Base-by-base conservation (phyloP, 805 yeast genomes). In the Cyberlindnera maclurae region DNA sequence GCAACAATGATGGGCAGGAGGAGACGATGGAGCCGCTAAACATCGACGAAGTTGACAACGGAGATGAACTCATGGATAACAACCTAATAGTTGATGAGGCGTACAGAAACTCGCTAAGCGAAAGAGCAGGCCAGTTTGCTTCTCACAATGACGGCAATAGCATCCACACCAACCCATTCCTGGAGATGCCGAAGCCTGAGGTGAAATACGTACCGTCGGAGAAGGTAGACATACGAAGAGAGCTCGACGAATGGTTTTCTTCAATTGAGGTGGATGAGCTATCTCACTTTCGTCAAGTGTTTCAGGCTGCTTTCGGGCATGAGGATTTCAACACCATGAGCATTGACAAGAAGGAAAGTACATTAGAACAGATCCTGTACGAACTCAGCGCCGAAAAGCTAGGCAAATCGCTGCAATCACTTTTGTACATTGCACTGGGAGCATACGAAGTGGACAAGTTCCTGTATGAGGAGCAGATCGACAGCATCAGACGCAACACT, bases 231-330 rank as follows among this genome's bases (percentile, higher is more conserved):
- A 52, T 73, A 13, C 42, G 44, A 12, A 54, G 55, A 1, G 82
- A 77, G 44, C 36, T 73, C 12, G 62, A 65, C 9, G 67, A 69
- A 28, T 73, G 78, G 78, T 73, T 70, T 45, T 50, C 63, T 3
- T 30, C 51, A 2, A 46, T 56, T 4, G 70, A 65, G 30, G 33
- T 47, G 31, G 12, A 7, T 2, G 41, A 45, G 17, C 33, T 54
- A 4, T n/a, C 20, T 1, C 12, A 16, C 1, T 38, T 32, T 26
- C 36, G 40, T 11, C 15, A 12, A 2, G 8, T 29, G 3, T 49
- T 43, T 26, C 33, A 35, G 3, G 15, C 36, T 3, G 36, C 36
- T 26, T 11, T 26, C 28, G 15, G 20, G 24, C 3, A 41, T 38
- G 11, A 8, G 17, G 12, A 11, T 9, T 53, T 49, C 34, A 44